These are phyloP conservation scores for Coemansia erecta DNA, from an alignment of 192 early-diverging fungal species.

Conservation along the genomic window DNA sequence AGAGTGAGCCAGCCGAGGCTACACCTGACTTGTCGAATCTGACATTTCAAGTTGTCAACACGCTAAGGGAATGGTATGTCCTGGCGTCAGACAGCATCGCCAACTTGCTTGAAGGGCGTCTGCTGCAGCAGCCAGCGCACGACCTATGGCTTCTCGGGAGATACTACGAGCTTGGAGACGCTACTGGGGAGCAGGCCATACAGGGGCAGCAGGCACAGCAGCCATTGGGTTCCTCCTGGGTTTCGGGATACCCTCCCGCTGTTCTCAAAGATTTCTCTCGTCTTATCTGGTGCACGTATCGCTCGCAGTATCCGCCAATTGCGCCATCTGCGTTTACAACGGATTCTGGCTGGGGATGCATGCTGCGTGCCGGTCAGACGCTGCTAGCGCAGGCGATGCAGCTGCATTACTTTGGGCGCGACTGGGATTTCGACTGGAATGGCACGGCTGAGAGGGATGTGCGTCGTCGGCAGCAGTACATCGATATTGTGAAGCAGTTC, in stretches of 20 bases:
- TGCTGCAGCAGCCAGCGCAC: conserved; percentile 26
- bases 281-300: conserved; percentile 92
- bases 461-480: conserved; percentile 17
- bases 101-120: conserved; percentile 39
- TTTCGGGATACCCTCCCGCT: conserved; percentile 23
- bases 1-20: neutral
- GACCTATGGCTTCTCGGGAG: conserved; percentile 52
- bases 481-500: conserved; percentile 73
- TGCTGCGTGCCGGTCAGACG: conserved; percentile 93
- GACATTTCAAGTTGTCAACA: conserved; percentile 40
- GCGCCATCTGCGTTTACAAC: conserved; percentile 71
- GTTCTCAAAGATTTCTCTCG: conserved; percentile 81
- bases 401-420: conserved; percentile 71
- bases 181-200: neutral
- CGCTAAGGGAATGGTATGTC: conserved; percentile 51
- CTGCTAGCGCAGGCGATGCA: conserved; percentile 82
- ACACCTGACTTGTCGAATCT: conserved; percentile 14
- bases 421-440: conserved; percentile 33
- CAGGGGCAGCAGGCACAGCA: conserved; percentile 11
- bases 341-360: conserved; percentile 96
- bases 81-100: conserved; percentile 45
- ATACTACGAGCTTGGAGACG: conserved; percentile 23
- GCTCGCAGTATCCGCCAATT: conserved; percentile 84
- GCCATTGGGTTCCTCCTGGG: neutral
- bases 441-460: conserved; percentile 10